Percentiles rank a stretch among this genome's conserved stretches.
These are phyloP conservation scores for Sistotremastrum suecicum DNA, from an alignment of 768 basidiomycete genomes.

Conservation along the genomic window DNA sequence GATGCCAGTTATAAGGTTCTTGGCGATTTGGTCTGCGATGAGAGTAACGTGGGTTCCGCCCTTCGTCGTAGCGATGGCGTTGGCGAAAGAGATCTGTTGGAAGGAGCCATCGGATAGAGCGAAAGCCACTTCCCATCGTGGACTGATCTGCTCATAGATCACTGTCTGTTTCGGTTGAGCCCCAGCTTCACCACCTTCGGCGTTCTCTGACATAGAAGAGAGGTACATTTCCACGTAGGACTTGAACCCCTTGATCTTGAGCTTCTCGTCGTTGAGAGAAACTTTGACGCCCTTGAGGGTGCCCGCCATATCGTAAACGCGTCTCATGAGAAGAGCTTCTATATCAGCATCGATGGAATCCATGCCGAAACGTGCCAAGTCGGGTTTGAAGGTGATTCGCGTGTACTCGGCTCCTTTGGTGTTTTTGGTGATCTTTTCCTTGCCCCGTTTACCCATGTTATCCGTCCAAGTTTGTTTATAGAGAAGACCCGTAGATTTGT, in stretches of 20 bases:
- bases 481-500: conserved; percentile 73
- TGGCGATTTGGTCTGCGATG: conserved; percentile 81
- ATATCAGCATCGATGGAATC: conserved; percentile 82
- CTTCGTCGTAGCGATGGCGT: conserved; percentile 92
- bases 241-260: conserved; percentile 93
- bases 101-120: conserved; percentile 85
- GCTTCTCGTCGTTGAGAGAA: conserved; percentile 77
- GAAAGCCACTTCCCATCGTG: conserved; percentile 93
- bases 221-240: conserved; percentile 94
- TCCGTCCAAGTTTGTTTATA: conserved; percentile 91
- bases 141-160: conserved; percentile 66
- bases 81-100: conserved; percentile 94
- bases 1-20: conserved; percentile 66
- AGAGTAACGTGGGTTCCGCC: conserved; percentile 87
- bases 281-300: conserved; percentile 89
- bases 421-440: conserved; percentile 90
- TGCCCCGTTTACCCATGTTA: conserved; percentile 83
- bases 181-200: conserved; percentile 63
- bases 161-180: conserved; percentile 61
- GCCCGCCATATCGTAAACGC: conserved; percentile 97
- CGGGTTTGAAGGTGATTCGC: conserved; percentile 83
- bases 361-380: conserved; percentile 89
- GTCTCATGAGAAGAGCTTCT: conserved; percentile 74
- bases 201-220: conserved; percentile 56
- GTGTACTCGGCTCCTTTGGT: conserved; percentile 82